Conservation (phyloP, 192 early-diverging fungal genomes). For the Coemansia erecta region DNA sequence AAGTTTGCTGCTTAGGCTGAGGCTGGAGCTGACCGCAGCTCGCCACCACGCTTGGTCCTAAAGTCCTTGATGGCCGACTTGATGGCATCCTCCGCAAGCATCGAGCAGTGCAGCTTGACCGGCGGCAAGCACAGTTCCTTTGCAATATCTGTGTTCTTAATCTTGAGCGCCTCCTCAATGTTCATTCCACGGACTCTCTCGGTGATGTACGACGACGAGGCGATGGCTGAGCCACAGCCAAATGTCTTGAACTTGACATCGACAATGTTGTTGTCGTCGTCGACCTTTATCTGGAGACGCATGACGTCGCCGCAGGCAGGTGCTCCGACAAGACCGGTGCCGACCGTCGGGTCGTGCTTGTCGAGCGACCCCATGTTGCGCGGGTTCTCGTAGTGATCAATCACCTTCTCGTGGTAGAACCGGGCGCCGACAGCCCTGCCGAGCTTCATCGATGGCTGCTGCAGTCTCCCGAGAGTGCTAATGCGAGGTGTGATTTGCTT, state of each 20-base stretch:
- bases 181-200: constrained; percentile 95
- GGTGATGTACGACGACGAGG: constrained; percentile 86
- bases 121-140: constrained; percentile 93
- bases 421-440: constrained; percentile 12
- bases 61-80: constrained; percentile 98
- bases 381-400: constrained; percentile 97
- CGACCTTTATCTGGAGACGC: constrained; percentile 96
- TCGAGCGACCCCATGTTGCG: constrained; percentile 93
- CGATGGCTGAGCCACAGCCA: constrained; percentile 97
- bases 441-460: constrained; percentile 5
- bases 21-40: constrained; percentile 14
- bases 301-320: constrained; percentile 89
- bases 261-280: constrained; percentile 89
- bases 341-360: constrained; percentile 84
- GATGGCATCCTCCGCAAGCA: constrained; percentile 99
- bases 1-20: background rate
- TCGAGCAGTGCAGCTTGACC: constrained; percentile 98
- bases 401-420: constrained; percentile 67
- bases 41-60: constrained; percentile 72
- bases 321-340: constrained; percentile 93
- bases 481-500: constrained; percentile 22
- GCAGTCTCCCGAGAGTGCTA: constrained; percentile 17
- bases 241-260: constrained; percentile 99
- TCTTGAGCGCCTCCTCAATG: constrained; percentile 83
- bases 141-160: constrained; percentile 97